Base-by-base conservation (phyloP, 2,329 filamentous ascomycete genomes). In the Knufia petricola region DNA sequence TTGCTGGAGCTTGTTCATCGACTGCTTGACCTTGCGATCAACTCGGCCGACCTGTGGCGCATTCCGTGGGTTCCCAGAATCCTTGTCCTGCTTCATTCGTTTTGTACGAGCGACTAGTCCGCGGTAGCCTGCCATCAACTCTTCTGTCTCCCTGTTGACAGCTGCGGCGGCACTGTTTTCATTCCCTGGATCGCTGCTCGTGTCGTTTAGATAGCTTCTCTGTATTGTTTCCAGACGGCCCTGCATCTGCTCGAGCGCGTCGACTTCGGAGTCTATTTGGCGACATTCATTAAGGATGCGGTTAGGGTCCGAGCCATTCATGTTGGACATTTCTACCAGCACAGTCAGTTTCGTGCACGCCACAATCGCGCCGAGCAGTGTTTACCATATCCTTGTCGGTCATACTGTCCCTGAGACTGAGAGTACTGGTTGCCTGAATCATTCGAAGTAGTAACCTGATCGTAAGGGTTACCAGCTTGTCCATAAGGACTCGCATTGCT, bases 101-200 rank as follows among this genome's bases (percentile, higher is more conserved):
- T 85, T 86, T 56, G 95, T 81, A 46, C 85, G 83, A 46, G 84
- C 80, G 49, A 84, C 86, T 50, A 96, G 77, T 51, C 76, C 78
- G 54, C 85, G 82, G 73, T 94, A 95, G 48, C 82, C 74, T 45
- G 78, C 78, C 81, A 94, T 94, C 58, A 89, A 90, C 55, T 90
- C 82, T 38, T 82, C 75, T 56, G 81, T 84, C 50, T 89, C 74
- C 49, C 72, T 70, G 54, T 94, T 85, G 55, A 95, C 78, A n/a
- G n/a, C n/a, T n/a, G n/a, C n/a, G n/a, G n/a, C n/a, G n/a, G n/a
- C n/a, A n/a, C n/a, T n/a, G n/a, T n/a, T n/a, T n/a, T n/a, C n/a
- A n/a, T n/a, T n/a, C n/a, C n/a, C n/a, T n/a, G n/a, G n/a, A n/a
- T n/a, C n/a, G n/a, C n/a, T n/a, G n/a, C n/a, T n/a, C 52, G 84